phyloP scores from a whole-genome alignment of 495 filamentous ascomycete genomes.

The Penicillium lividum region DNA sequence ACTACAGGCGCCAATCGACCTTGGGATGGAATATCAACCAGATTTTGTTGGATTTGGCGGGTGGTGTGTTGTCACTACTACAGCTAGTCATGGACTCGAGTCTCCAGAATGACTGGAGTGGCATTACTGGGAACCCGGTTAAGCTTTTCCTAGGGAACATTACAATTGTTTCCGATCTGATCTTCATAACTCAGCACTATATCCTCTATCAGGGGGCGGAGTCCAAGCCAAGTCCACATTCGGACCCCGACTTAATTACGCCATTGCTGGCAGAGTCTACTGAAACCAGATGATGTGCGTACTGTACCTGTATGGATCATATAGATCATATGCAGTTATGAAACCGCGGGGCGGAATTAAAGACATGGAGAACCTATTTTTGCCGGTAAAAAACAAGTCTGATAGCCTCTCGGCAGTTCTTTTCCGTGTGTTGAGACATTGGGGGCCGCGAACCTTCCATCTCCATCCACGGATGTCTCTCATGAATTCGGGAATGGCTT shows the following conservation, averaged over 20 bases:
- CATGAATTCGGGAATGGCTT: background rate
- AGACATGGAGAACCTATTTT: slow-evolving; percentile 17
- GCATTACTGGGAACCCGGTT: slow-evolving; percentile 85
- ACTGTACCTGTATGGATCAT: background rate
- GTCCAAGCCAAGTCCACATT: slow-evolving; percentile 9
- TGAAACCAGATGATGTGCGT: background rate
- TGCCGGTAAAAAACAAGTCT: slow-evolving; percentile 1
- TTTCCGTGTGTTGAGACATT: slow-evolving; percentile 14
- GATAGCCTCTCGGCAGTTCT: background rate
- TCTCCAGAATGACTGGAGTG: slow-evolving; percentile 83
- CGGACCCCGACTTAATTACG: slow-evolving; percentile 22
- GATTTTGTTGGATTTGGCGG: slow-evolving; percentile 81
- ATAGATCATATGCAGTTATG: background rate
- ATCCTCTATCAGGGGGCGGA: slow-evolving; percentile 59
- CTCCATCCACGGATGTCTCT: background rate
- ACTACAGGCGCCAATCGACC: slow-evolving; percentile 81
- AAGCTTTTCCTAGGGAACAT: slow-evolving; percentile 86
- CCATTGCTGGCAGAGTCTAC: slow-evolving; percentile 27
- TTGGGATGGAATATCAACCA: slow-evolving; percentile 83
- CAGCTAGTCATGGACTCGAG: slow-evolving; percentile 85
- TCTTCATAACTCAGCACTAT: slow-evolving; percentile 90
- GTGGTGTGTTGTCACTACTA: slow-evolving; percentile 77
- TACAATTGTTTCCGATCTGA: slow-evolving; percentile 77
- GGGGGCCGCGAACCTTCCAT: slow-evolving; percentile 9
- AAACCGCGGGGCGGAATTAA: slow-evolving; percentile 10